phyloP scores from a whole-genome alignment of 164 flowering plant genomes.

The Nymphaea colorata region DNA sequence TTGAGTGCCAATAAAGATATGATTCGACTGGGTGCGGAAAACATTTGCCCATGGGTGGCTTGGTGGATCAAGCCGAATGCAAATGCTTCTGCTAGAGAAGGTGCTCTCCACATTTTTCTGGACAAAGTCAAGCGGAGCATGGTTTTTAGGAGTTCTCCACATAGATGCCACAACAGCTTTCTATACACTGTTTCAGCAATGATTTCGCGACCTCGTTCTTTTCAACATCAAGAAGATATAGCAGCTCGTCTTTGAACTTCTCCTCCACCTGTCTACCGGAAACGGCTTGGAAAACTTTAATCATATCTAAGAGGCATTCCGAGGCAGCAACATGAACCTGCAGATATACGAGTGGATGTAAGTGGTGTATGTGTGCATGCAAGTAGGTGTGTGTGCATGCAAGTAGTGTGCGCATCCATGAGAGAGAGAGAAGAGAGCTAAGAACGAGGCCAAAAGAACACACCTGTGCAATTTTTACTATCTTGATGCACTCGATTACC shows the following conservation, averaged over 20 bases:
- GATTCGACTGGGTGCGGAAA: no score
- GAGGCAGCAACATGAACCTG: conserved; percentile 85
- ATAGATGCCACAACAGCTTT: background rate
- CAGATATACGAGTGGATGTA: background rate
- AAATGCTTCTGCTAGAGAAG: no score
- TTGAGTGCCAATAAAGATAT: no score
- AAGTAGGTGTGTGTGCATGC: no score
- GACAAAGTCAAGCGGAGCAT: no score
- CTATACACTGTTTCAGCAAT: conserved; percentile 22
- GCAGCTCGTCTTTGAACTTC: conserved; percentile 42
- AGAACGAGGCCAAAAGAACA: background rate
- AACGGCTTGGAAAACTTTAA: conserved; percentile 17
- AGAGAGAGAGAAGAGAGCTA: background rate
- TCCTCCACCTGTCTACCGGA: conserved; percentile 15
- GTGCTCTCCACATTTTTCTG: no score
- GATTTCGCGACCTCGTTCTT: conserved; percentile 75
- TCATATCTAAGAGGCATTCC: conserved; percentile 68
- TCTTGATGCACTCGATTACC: conserved; percentile 54
- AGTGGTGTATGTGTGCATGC: no score
- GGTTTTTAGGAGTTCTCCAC: no score
- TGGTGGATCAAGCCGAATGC: no score
- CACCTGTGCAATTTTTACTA: conserved; percentile 84
- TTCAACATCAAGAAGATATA: conserved; percentile 49
- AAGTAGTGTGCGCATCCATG: no score
- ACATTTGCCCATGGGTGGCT: no score